Evolutionary conservation across 768 basidiomycete species (phyloP).

Genomic region (Hericium rajendrae): DNA sequence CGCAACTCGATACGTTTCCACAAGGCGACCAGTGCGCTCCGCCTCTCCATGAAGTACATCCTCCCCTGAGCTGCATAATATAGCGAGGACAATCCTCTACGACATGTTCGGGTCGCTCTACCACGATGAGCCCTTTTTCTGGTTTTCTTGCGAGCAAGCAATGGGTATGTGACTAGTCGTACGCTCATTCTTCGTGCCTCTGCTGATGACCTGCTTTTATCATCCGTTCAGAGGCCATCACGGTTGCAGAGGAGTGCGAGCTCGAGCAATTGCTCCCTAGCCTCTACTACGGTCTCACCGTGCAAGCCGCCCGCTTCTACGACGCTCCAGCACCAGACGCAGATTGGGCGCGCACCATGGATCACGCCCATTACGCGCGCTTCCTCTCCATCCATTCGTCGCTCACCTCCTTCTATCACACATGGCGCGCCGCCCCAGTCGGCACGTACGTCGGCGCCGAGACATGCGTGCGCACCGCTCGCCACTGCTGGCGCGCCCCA

Average conservation of each 20-base stretch:
- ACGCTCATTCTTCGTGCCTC: neutral
- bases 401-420: too few species aligned
- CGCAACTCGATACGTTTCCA: neutral
- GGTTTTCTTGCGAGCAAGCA: neutral
- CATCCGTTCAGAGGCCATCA: neutral
- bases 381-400: too few species aligned
- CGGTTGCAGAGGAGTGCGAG: neutral
- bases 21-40: neutral
- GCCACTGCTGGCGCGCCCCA: too few species aligned
- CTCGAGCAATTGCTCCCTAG: neutral
- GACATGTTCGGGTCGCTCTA: neutral
- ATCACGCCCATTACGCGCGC: too few species aligned
- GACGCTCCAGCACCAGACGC: too few species aligned
- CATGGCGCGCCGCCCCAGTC: too few species aligned
- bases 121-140: neutral
- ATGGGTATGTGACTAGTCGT: neutral
- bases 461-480: too few species aligned
- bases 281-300: neutral
- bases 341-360: too few species aligned
- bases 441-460: too few species aligned
- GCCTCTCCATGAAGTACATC: neutral
- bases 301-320: neutral
- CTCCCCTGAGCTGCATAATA: neutral
- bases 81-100: neutral
- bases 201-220: neutral